Base-by-base conservation (phyloP, 139 green algal species). In the Gonium pectorale region DNA sequence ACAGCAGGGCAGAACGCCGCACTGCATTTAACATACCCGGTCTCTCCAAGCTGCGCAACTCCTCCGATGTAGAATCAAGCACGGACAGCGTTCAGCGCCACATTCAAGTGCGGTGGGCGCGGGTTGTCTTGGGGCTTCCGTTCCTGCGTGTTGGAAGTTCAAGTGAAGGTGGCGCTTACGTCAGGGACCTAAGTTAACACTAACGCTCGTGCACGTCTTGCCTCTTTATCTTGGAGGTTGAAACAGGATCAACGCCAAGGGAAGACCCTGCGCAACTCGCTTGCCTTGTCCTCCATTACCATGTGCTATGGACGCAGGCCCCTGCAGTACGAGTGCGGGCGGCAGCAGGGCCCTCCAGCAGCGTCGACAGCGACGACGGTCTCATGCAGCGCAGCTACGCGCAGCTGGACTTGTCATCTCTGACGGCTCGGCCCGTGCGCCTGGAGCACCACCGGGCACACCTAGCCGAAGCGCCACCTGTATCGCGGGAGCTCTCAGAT, bases 11-110 rank as follows among this genome's bases (percentile, higher is more conserved):
- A 15, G 72, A 46, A 31, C 31, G 56, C 24, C 63, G 64, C 22
- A 46, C 64, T 27, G 8, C 35, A 17, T 44, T 85, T 3, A 24
- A 56, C 26, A 35, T 85, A 22, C 64, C 79, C 5, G 79, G 79
- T 2, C 64, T 85, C 26, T 37, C 31, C 4, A 85, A 75, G 79
- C 63, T 85, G 79, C 79, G 79, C 9, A 64, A 85, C 38, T 85
- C 79, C 3, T 77, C 64, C 35, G 79, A 85, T 17, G 56, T 85
- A 27, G 79, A 85, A 3, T 73, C 64, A 15, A 85, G 79, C 35
- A 78, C 33, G 9, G 79, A 85, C 35, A 83, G 77, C 62, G 19
- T 83, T 43, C 56, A n/a, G 31, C 77, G n/a, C 22, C 29, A 73
- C 44, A n/a, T 83, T 31, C n/a, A 64, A 62, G 77, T 83, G n/a